phyloP scores from a whole-genome alignment of 805 yeast genomes.

The Candida taoyuanica region DNA sequence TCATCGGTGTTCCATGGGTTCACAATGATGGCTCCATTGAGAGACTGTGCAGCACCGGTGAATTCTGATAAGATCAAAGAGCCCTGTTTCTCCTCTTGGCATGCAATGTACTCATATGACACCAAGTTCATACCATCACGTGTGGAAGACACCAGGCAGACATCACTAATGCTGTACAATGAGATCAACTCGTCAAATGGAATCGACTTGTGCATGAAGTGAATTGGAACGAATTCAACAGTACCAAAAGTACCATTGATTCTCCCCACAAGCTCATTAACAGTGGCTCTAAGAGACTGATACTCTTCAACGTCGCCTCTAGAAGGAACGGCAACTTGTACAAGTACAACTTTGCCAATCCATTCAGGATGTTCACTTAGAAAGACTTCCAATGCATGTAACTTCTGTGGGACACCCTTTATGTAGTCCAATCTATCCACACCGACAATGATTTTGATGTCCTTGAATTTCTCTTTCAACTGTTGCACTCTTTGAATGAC shows the following conservation, averaged over 20 bases:
- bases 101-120: conserved; percentile 93
- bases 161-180: conserved; percentile 79
- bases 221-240: conserved; percentile 95
- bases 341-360: conserved; percentile 94
- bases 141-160: conserved; percentile 88
- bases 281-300: conserved; percentile 87
- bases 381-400: conserved; percentile 94
- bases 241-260: conserved; percentile 96
- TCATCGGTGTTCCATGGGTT: conserved; percentile 99
- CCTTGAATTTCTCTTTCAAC: conserved; percentile 63
- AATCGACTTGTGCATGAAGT: conserved; percentile 88
- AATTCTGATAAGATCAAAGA: conserved; percentile 86
- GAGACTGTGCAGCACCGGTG: conserved; percentile 98
- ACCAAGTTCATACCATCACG: conserved; percentile 99
- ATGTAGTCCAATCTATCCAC: conserved; percentile 95
- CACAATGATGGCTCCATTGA: conserved; percentile 89
- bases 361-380: conserved; percentile 93
- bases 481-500: conserved; percentile 65
- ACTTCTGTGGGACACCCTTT: conserved; percentile 96
- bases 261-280: conserved; percentile 93
- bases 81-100: conserved; percentile 84
- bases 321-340: conserved; percentile 96
- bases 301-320: conserved; percentile 98
- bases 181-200: conserved; percentile 90
- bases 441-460: conserved; percentile 86